Evolutionary conservation across 2,329 filamentous ascomycete species (phyloP), one percentile per base, ranked within the genome.

Genomic region (Stagonosporopsis chrysanthemi): DNA sequence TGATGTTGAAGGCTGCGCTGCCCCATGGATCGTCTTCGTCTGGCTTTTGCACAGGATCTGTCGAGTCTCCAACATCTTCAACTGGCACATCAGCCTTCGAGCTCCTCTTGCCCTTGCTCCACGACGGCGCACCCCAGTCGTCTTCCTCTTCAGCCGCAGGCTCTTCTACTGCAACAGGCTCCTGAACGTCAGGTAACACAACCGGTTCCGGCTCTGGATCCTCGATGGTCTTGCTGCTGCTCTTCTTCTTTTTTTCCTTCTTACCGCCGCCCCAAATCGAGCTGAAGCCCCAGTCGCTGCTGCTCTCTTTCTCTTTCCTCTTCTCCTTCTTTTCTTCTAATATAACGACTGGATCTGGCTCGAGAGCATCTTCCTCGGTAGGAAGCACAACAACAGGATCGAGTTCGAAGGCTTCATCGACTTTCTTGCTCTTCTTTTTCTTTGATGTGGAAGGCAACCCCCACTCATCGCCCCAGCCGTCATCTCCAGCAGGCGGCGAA

Each of bases 111-210:
- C 71, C 86, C 58, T 83, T 85, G 6, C 82, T 80, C 48, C 81
- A 84, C 29, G 82, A 83, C 79, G 85, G 87, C 44, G 82, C 81
- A 57, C 78, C 81, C 70, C 85, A 85, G 63, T 85, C 84, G 55
- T 83, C 83, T 51, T 84, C 82, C 14, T 78, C 76, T 26, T 81
- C 80, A 15, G 73, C 73, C 55, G 80, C 80, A 2, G 81, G 79
- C 64, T 84, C 82, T 55, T 83, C 80, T 7, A 84, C 75, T 23
- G 72, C 77, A 60, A 80, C 80, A n/a, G 81, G 80, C 53, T 75
- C 74, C 63, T 79, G 77, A 7, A 78, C 43, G n/a, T 59, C 63
- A 33, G 64, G 60, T 14, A 68, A 61, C 47, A 73, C 60, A 9
- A 70, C 45, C 14, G 66, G 61, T 40, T 73, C 68, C 5, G 68